Evolutionary conservation across 768 basidiomycete species (phyloP), one percentile per base, ranked within the genome.

Genomic region (Psilocybe azurescens): DNA sequence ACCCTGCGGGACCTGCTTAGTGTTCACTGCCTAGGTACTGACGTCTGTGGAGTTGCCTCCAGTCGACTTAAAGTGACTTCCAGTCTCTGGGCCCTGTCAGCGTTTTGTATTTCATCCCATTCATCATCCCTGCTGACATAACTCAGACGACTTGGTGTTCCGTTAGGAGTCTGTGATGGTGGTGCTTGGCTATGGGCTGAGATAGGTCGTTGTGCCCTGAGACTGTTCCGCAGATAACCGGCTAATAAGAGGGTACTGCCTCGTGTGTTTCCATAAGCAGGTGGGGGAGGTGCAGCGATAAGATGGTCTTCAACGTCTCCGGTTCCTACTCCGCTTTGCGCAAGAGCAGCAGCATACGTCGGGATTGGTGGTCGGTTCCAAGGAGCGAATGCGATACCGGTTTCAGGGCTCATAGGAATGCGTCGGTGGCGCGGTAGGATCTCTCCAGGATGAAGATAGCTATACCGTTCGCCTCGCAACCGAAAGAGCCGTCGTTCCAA

Each of bases 211-310:
- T 84, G 80, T 32, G 79, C 78, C n/a, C 85, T 69, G 65, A 85
- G 67, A 60, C 79, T 81, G 28, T 82, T 75, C 48, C 77, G 73
- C 56, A 89, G 69, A 71, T 79, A 83, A 5, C 86, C 85, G 0
- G 81, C 69, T 18, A 90, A 77, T 48, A 91, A 68, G 48, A 91
- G 77, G 18, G 80, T 88, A 74, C 87, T 89, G 38, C 88, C 89
- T 52, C 89, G 82, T 18, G 88, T 89, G 66, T 89, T 82, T 24
- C 90, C 90, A 70, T 91, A 91, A n/a, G 88, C 88, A 9, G 90
- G 90, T 6, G 90, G 90, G 1, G 90, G 89, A 3, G 86, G 81
- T 18, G 78, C 81, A 3, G 89, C 89, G 60, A 90, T 91, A 39
- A 83, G 71, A 68, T 85, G 78, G 71, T 90, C 89, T 66, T 91